Evolutionary conservation across 2,329 filamentous ascomycete genomes (phyloP).

Genomic region (Tolypocladium paradoxum): DNA sequence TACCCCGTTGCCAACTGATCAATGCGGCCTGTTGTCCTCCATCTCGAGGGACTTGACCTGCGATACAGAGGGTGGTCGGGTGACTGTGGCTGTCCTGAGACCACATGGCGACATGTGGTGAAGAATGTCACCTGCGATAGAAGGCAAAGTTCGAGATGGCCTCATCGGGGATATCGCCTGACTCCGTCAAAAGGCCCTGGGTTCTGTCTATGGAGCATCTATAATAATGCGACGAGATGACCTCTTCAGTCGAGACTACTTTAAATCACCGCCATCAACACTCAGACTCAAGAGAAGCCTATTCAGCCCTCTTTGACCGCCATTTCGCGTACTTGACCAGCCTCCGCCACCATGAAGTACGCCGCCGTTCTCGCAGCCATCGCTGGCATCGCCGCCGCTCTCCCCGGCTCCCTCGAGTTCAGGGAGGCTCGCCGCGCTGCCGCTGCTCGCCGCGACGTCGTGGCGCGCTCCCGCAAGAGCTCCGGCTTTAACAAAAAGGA

Average conservation of each 20-base stretch:
- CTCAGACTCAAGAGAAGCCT: neutral
- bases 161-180: no score
- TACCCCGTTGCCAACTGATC: neutral
- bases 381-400: slow-evolving; percentile 8
- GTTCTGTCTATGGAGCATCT: neutral
- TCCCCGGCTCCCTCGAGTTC: neutral
- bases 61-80: neutral
- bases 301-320: neutral
- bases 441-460: neutral
- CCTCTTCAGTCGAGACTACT: neutral
- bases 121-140: neutral
- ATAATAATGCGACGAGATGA: neutral
- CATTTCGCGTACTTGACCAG: neutral
- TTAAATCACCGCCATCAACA: neutral
- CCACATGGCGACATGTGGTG: neutral
- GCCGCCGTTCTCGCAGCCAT: slow-evolving; percentile 6
- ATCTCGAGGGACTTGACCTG: neutral
- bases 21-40: neutral
- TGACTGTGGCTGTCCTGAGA: neutral
- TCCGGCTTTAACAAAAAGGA: slow-evolving; percentile 9
- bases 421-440: neutral
- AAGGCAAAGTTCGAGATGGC: neutral
- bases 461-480: neutral
- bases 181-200: neutral
- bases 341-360: slow-evolving; percentile 6